Base-by-base conservation (phyloP, 2,329 filamentous ascomycete genomes). In the Corynespora cassiicola region DNA sequence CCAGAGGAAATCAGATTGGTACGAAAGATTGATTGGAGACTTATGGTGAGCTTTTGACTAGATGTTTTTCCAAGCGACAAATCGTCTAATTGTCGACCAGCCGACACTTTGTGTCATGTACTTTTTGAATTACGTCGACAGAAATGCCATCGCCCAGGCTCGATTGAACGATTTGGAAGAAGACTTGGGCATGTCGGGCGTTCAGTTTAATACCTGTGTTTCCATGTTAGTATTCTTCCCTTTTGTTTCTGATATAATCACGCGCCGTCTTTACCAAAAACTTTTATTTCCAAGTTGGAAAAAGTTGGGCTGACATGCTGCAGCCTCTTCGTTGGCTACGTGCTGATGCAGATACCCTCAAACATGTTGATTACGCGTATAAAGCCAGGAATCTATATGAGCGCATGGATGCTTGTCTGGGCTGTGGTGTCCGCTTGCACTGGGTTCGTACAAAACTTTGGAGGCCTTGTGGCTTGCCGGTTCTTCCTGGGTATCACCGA, bases 141-240 rank as follows among this genome's bases (percentile, higher is more conserved):
- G 16, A 42, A 53, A 82, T 62, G 82, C 84, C 63, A 82, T 85
- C 45, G 80, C 80, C 2, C 74, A 80, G 2, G 83, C 83, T 0
- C 75, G 77, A 11, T 70, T 86, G 31, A 77, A 79, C 56, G 81
- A 81, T 9, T 68, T 86, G 11, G 75, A 82, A 37, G 66, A 69
- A 2, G 82, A 85, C 36, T 40, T 27, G 33, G 39, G 22, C 24
- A 42, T n/a, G 44, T 39, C 31, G 34, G 38, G 17, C 36, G 34
- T 19, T 36, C 47, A 29, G 19, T 31, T 51, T 14, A 36, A 30
- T 14, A 36, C 36, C 67, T 84, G n/a, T 53, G 67, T 3, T 70
- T 84, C 15, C 82, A 85, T 41, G n/a, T n/a, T n/a, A n/a, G n/a
- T n/a, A n/a, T n/a, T n/a, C n/a, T n/a, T n/a, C n/a, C n/a, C n/a